phyloP scores from a whole-genome alignment of 2,329 filamentous ascomycete species.

The Colletotrichum incanum region DNA sequence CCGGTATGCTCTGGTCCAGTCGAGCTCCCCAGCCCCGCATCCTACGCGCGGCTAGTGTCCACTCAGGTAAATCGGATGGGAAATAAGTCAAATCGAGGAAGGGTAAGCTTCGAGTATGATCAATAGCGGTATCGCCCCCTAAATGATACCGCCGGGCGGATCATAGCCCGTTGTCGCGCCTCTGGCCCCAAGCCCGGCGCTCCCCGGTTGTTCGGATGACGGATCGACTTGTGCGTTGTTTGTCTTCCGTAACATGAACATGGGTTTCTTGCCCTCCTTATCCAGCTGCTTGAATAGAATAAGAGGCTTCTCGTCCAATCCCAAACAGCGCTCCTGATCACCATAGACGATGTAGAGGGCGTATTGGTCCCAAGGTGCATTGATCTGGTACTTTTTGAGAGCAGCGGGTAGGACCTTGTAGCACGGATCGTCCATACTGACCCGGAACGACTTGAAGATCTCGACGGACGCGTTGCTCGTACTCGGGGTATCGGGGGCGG shows the following conservation, averaged over 20 bases:
- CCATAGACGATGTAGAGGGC: conserved; percentile 98
- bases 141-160: conserved; percentile 74
- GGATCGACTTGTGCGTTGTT: conserved; percentile 67
- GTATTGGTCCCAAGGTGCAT: conserved; percentile 97
- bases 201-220: conserved; percentile 64
- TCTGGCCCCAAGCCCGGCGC: conserved; percentile 64
- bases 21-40: conserved; percentile 31
- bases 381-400: conserved; percentile 98
- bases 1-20: conserved; percentile 37
- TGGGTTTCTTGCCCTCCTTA: conserved; percentile 96
- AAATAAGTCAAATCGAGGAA: conserved; percentile 36
- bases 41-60: conserved; percentile 21
- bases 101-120: conserved; percentile 33
- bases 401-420: conserved; percentile 97
- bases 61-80: conserved; percentile 16
- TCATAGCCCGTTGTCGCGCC: conserved; percentile 67
- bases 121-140: conserved; percentile 41
- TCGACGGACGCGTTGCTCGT: conserved; percentile 79
- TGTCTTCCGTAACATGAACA: conserved; percentile 95
- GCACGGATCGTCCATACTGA: conserved; percentile 98
- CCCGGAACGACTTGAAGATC: conserved; percentile 98
- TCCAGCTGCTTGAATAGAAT: conserved; percentile 98
- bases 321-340: conserved; percentile 96
- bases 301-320: conserved; percentile 91
- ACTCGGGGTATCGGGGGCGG: conserved; percentile 73